Base-by-base conservation (phyloP, 2,329 filamentous ascomycete genomes). In the Calonectria fujianensis region DNA sequence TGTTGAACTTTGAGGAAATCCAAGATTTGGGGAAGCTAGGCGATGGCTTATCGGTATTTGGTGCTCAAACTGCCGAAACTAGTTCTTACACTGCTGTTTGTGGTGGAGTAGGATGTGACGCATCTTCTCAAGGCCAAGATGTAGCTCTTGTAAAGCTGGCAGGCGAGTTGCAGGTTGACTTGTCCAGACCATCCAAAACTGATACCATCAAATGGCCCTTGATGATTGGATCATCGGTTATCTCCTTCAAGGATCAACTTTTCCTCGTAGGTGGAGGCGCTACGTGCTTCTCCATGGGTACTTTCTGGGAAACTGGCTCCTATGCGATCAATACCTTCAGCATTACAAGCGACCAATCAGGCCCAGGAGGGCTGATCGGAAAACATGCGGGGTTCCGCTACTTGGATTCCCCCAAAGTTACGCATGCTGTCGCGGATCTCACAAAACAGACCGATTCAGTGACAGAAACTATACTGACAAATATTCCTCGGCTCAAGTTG, bases 211-310 rank as follows among this genome's bases (percentile, higher is more conserved):
- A 74, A 13, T 74, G 78, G 69, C 95, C 95, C 16, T 87, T 98
- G 8, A 88, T 98, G 65, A 88, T 95, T 66, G 95, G 96, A 2
- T 90, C 92, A 70, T 92, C 92, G 6, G 86, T 90, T 10, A 84
- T 90, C 18, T 82, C 86, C 35, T 85, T 89, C 0, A 85, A 86
- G 52, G 85, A 88, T 37, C 85, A 89, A 24, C 80, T 96, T 4
- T 80, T 95, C 13, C 85, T 97, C 10, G 84, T 94, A 63, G 95
- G 95, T 1, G 96, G 96, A 20, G 96, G 95, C 48, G 95, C 94
- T 20, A 95, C 95, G 0, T 98, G 95, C 83, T 98, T 98, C 86
- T 96, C 95, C 0, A 98, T 98, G 89, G 96, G 96, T 1, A 94
- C 94, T 9, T 96, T 91, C 80, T 97, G 95, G 94, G 96, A 96